Base-by-base conservation (phyloP, 495 filamentous ascomycete species). In the Lasiosphaeria ovina region DNA sequence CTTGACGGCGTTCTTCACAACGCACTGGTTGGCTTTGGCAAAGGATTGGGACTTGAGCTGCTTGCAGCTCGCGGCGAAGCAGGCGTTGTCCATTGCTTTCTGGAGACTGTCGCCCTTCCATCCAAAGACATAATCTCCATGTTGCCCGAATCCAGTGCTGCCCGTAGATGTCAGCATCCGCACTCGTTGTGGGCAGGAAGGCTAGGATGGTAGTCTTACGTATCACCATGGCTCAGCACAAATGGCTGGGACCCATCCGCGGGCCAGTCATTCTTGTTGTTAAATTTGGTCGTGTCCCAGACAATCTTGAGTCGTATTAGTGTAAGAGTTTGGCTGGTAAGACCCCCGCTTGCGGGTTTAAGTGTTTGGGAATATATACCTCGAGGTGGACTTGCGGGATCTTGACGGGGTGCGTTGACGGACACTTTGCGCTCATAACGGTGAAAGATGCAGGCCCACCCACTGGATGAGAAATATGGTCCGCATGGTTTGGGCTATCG, bases 121-220 rank as follows among this genome's bases (percentile, higher is more conserved):
- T 38, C 77, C 78, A 64, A 79, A 81, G 10, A 79, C 57, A 60
- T 81, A 81, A 53, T 81, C 78, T 44, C 76, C 78, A 47, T 79
- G 78, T 45, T 77, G 74, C 16, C 74, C 75, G 50, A 75, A 72
- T 12, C 78, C 77, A 17, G 72, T 68, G 0, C 72, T 76, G 57
- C 12, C 24, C 24, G 24, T 24, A 24, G 24, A 24, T 24, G 24
- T 24, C 24, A 24, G 24, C 24, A 51, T 31, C 35, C 10, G 3
- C 11, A 2, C 63, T 35, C 60, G 44, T 14, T 14, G 47, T 11
- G 35, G 24, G 2, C 24, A 24, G 24, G 24, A 24, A 24, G 24
- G 24, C 24, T 24, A 24, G 24, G 2, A 24, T 24, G 24, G 24
- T 33, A 36, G 49, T 69, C 73, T 69, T 60, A 77, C 75, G 54